Evolutionary conservation across 257 asterid genomes (phyloP), one percentile per base, ranked within the genome.

Genomic region (Cruciata laevipes): DNA sequence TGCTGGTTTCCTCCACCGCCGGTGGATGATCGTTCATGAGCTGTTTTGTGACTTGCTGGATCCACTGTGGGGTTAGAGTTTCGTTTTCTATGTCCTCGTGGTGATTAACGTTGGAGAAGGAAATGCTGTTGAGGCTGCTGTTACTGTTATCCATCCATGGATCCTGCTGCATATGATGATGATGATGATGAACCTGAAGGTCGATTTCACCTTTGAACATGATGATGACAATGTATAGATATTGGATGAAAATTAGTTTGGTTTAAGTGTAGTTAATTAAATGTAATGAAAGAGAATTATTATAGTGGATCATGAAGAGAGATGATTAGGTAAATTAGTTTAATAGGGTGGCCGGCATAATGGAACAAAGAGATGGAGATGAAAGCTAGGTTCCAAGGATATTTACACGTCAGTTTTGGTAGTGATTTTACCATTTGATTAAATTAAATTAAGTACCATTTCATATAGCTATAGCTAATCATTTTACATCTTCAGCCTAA

Each of bases 261-360:
- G 51, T 42, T 42, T 42, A 78, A 65, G 52, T 14, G 80, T 69
- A 71, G 40, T 7, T 31, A 2, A 56, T 47, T 63, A 27, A 47
- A 33, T 47, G 55, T 16, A 17, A 47, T 47, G 7, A 16, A 0
- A 16, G 55, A 17, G 55, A 4, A 17, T 47, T 16, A 16, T 47
- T 47, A 47, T 47, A 47, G 20, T 47, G 55, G 55, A 47, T 35
- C 40, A 35, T 47, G 55, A 47, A 7, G 25, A 42, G 74, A 62
- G 21, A 63, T 64, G 53, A 61, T 27, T 60, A 60, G 65, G 42
- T 27, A 11, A 23, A 68, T 76, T 70, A 67, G 71, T 70, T 49
- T 44, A 66, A 74, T 78, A 38, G 66, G 60, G 38, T 71, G 83
- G 97, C 95, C 95, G 94, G 95, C 95, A 83, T 80, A 81, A 81